Conservation (phyloP, 805 yeast species). For the Wickerhamiella parazyma region DNA sequence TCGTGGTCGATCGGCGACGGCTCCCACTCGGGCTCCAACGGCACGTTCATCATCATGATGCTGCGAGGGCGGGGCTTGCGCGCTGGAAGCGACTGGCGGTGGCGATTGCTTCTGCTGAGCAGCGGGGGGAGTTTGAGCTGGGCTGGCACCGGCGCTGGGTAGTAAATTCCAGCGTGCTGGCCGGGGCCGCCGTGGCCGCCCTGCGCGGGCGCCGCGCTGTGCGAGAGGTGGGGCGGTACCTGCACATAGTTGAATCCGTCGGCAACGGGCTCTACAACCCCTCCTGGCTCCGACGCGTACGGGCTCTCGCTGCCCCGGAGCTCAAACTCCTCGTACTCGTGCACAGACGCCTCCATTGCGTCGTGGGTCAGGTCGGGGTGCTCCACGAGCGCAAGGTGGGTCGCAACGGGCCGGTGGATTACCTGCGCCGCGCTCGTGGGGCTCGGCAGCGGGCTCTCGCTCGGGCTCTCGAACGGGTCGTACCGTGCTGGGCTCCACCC, state of each 20-base stretch:
- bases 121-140: conserved; percentile 26
- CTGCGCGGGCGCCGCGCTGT: background rate
- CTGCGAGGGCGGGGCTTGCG: conserved; percentile 7
- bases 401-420: conserved; percentile 3
- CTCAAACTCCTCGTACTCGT: conserved; percentile 1
- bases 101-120: conserved; percentile 16
- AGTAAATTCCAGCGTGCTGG: conserved; percentile 12
- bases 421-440: background rate
- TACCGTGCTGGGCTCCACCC: conserved; percentile 4
- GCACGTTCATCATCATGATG: conserved; percentile 10
- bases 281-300: background rate
- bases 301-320: background rate
- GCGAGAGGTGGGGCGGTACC: background rate
- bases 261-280: background rate
- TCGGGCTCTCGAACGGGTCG: background rate
- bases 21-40: conserved; percentile 17
- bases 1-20: conserved; percentile 16
- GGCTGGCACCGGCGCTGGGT: conserved; percentile 29
- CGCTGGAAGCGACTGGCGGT: background rate
- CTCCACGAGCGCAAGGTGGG: conserved; percentile 1
- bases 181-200: too few species aligned
- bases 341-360: background rate
- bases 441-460: background rate
- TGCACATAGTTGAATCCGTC: conserved; percentile 7
- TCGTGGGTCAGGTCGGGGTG: conserved; percentile 5